phyloP scores from a whole-genome alignment of 2,329 filamentous ascomycete species.

The Epichloe baconii region DNA sequence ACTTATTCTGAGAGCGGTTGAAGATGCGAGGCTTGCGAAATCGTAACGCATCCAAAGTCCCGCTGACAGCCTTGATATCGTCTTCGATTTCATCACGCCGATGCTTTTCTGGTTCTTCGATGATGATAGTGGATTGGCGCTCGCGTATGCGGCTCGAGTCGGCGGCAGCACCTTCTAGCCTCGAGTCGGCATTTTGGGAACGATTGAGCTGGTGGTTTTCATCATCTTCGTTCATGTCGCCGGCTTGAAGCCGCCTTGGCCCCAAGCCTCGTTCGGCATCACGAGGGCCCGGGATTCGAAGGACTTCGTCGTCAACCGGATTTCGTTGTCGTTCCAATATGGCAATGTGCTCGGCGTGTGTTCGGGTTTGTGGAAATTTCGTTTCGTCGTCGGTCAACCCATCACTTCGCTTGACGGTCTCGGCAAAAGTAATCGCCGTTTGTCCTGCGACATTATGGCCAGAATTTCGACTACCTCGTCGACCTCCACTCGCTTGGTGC shows the following conservation, averaged over 20 bases:
- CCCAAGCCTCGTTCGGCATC: conserved; percentile 76
- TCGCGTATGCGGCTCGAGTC: conserved; percentile 17
- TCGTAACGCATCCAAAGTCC: conserved; percentile 27
- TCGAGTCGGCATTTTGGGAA: conserved; percentile 15
- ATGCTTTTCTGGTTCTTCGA: conserved; percentile 45
- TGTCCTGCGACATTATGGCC: conserved; percentile 6
- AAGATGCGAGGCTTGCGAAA: conserved; percentile 30
- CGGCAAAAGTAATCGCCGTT: conserved; percentile 51
- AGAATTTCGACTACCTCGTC: conserved; percentile 1
- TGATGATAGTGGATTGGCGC: conserved; percentile 47
- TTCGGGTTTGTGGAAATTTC: conserved; percentile 36
- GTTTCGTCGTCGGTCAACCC: conserved; percentile 34
- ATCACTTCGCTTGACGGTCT: conserved; percentile 49
- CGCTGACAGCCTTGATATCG: conserved; percentile 27
- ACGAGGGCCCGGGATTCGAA: conserved; percentile 83
- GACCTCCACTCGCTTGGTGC: background rate
- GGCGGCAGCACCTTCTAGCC: conserved; percentile 10
- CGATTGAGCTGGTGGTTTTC: conserved; percentile 16
- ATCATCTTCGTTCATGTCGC: conserved; percentile 24
- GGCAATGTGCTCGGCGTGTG: conserved; percentile 70
- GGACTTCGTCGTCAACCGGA: conserved; percentile 55
- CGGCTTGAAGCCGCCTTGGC: conserved; percentile 40
- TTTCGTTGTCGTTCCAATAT: conserved; percentile 78
- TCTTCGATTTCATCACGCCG: conserved; percentile 26
- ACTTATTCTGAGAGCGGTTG: conserved; percentile 24